Conservation (phyloP, 2,329 filamentous ascomycete species). For the Lecanicillium sp. region DNA sequence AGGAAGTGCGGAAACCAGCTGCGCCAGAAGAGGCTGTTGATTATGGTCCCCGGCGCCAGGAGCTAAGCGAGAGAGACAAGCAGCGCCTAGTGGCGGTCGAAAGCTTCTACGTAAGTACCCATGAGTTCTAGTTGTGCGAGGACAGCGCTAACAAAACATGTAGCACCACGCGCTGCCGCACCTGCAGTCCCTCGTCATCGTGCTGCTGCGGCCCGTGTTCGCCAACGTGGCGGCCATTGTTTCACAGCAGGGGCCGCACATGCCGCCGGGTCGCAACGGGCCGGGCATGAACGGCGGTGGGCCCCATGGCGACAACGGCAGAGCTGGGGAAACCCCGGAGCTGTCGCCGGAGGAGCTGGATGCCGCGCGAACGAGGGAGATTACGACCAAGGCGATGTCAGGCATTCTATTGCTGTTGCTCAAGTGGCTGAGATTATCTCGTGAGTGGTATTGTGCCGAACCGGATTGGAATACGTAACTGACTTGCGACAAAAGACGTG, state of each 20-base stretch:
- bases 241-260: slow-evolving; percentile 48
- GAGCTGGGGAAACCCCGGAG: slow-evolving; percentile 35
- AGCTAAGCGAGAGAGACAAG: slow-evolving; percentile 49
- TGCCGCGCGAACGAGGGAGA: slow-evolving; percentile 73
- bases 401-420: slow-evolving; percentile 79
- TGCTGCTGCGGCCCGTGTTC: slow-evolving; percentile 82
- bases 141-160: slow-evolving; percentile 23
- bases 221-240: slow-evolving; percentile 83
- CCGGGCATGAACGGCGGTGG: slow-evolving; percentile 35
- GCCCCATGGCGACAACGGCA: slow-evolving; percentile 21
- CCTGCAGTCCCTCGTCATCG: slow-evolving; percentile 87
- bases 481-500: slow-evolving; percentile 54
- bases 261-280: slow-evolving; percentile 33
- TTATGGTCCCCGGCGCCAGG: slow-evolving; percentile 42
- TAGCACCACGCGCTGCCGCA: slow-evolving; percentile 73
- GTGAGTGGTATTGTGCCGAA: slow-evolving; percentile 46
- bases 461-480: slow-evolving; percentile 13
- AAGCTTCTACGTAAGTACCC: slow-evolving; percentile 70
- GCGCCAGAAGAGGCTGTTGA: slow-evolving; percentile 25
- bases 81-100: slow-evolving; percentile 69
- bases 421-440: slow-evolving; percentile 95
- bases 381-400: slow-evolving; percentile 87
- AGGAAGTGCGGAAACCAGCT: slow-evolving; percentile 26
- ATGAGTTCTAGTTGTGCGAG: background rate
- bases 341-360: slow-evolving; percentile 71